Evolutionary conservation across 192 early-diverging fungal genomes (phyloP), one percentile per base, ranked within the genome.

Genomic region (Geosiphon pyriformis): DNA sequence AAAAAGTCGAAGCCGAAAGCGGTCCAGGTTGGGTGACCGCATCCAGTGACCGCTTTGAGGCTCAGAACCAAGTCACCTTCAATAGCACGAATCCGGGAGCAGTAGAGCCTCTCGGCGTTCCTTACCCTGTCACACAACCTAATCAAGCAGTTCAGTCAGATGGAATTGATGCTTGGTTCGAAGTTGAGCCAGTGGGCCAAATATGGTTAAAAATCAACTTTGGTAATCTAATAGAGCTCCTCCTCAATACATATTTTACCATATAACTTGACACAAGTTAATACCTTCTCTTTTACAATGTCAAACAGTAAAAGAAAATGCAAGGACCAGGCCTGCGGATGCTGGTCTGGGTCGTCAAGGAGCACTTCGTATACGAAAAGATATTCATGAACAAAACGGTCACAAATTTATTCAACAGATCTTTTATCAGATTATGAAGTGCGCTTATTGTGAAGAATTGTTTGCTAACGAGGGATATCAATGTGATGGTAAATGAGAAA

Each of bases 351-450:
- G 95, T 46, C 92, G 90, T 76, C 82, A 83, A 37, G 87, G 81
- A 3, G 90, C 90, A 20, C 83, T 90, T 49, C 86, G 90, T 54
- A 87, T 89, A 74, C 78, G 83, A 69, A 82, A 92, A 65, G 84
- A 91, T 20, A 84, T 92, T 32, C 87, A 83, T 17, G 93, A 94
- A 55, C 83, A 90, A 78, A 92, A 90, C 59, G 95, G 97, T 3
- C 97, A 99, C 72, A 89, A 95, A 72, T 98, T 99, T 77, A 88
- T 86, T 61, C 81, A 89, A 31, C 83, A 90, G 63, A 87, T 88
- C 57, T 95, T 93, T 46, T 97, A 96, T 78, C 92, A 95, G 66
- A 94, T 98, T 69, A 95, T 98, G 94, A 93, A 92, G 76, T 99
- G 97, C 76, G 94, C 95, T 4, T 74, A 94, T 7, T 99, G 97